Evolutionary conservation across 345 rosid species (phyloP).

Genomic region (Ricinus communis): DNA sequence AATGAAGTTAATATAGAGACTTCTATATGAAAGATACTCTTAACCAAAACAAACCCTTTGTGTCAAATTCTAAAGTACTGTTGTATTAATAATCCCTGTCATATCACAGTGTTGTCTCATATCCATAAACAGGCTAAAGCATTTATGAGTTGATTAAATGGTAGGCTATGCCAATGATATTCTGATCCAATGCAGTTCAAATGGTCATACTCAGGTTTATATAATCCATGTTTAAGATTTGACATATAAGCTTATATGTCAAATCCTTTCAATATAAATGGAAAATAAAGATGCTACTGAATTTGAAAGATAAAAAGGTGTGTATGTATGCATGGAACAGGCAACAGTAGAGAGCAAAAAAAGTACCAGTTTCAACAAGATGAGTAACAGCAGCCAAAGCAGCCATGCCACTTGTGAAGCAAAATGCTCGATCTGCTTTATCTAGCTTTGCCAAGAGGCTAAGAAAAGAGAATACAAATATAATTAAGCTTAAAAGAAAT

Average conservation of each 20-base stretch:
- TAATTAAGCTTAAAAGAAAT: constrained; percentile 2
- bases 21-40: background rate
- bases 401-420: constrained; percentile 99
- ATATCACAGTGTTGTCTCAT: background rate
- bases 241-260: background rate
- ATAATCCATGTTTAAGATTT: background rate
- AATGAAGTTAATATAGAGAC: background rate
- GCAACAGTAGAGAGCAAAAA: background rate
- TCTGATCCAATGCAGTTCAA: background rate
- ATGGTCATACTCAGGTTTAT: background rate
- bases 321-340: background rate
- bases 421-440: constrained; percentile 89
- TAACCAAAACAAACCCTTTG: background rate
- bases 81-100: background rate
- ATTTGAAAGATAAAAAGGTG: background rate
- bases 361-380: constrained; percentile 66
- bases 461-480: constrained; percentile 8
- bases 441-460: constrained; percentile 95
- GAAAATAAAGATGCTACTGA: background rate
- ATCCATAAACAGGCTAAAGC: background rate
- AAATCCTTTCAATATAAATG: background rate
- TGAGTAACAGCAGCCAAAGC: constrained; percentile 81
- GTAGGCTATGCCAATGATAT: background rate
- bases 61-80: background rate
- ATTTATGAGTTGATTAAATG: background rate